Evolutionary conservation across 768 basidiomycete genomes (phyloP).

Genomic region (Cystofilobasidium capitatum): DNA sequence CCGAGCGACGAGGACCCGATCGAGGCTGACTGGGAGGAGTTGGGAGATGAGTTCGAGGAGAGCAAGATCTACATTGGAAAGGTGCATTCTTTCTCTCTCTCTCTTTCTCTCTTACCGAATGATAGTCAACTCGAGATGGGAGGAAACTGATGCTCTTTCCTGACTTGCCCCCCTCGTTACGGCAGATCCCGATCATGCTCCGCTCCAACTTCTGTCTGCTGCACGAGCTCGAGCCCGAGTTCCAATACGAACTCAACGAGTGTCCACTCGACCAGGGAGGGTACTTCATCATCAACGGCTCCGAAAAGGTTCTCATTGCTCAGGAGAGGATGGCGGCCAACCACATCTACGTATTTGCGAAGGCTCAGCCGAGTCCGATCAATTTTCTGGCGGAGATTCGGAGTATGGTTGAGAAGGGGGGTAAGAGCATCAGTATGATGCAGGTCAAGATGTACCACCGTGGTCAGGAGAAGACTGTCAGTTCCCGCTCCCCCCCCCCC

Average conservation of each 20-base stretch:
- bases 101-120: not conserved
- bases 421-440: constrained; percentile 94
- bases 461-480: constrained; percentile 75
- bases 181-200: constrained; percentile 92
- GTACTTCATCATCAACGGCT: constrained; percentile 98
- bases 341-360: constrained; percentile 98
- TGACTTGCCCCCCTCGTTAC: not conserved
- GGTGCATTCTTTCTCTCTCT: constrained; percentile 47
- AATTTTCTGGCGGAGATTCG: constrained; percentile 94
- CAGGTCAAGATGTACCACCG: constrained; percentile 95
- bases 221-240: constrained; percentile 62
- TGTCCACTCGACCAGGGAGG: constrained; percentile 97
- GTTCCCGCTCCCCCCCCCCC: constrained; percentile 35
- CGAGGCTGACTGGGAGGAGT: constrained; percentile 56
- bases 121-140: too few species aligned
- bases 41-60: constrained; percentile 32
- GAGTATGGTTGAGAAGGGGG: constrained; percentile 93
- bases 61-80: constrained; percentile 92
- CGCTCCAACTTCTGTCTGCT: constrained; percentile 92
- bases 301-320: constrained; percentile 98
- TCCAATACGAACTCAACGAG: constrained; percentile 85
- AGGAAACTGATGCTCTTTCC: not conserved
- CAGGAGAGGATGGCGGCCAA: constrained; percentile 99
- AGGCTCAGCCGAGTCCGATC: constrained; percentile 90
- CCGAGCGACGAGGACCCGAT: constrained; percentile 61